These are phyloP conservation scores for Fusarium annulatum DNA, from an alignment of 2,329 filamentous ascomycete genomes.

Conservation along the genomic window DNA sequence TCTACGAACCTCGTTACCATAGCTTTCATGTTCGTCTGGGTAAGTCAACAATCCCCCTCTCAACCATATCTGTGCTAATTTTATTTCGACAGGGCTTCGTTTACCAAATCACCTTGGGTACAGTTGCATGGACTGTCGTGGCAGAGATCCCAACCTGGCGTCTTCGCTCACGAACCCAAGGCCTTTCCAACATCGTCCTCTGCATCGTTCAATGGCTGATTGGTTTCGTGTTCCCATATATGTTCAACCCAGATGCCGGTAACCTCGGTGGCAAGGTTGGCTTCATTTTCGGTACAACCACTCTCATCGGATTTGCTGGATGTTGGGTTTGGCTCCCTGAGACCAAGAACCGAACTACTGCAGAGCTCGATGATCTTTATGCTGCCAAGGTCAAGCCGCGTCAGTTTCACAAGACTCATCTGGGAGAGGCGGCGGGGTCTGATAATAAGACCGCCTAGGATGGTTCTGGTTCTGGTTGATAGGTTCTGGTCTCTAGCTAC, in stretches of 20 bases:
- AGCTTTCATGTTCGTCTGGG: constrained; percentile 41
- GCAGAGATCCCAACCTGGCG: constrained; percentile 6
- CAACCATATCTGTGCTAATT: not conserved
- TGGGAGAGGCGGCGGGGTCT: not conserved
- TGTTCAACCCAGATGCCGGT: constrained; percentile 18
- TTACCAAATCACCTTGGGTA: constrained; percentile 54
- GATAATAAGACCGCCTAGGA: not conserved
- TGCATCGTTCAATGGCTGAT: not conserved
- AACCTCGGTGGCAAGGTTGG: constrained; percentile 15
- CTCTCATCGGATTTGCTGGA: not conserved
- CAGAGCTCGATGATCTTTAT: not conserved
- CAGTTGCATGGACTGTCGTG: not conserved
- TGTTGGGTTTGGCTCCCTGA: constrained; percentile 1
- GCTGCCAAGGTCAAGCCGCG: not conserved
- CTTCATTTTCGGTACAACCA: constrained; percentile 9
- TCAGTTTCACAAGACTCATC: not conserved
- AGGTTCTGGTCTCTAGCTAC: not conserved
- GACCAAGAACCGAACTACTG: constrained; percentile 2
- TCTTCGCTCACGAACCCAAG: constrained; percentile 2
- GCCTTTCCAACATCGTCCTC: not conserved
- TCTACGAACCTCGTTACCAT: constrained; percentile 29
- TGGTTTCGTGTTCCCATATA: constrained; percentile 12
- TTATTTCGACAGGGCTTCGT: constrained; percentile 35
- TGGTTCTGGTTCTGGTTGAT: not conserved
- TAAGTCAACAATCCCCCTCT: not conserved